phyloP scores from a whole-genome alignment of 2,329 filamentous ascomycete genomes.

The Neofusicoccum parvum region DNA sequence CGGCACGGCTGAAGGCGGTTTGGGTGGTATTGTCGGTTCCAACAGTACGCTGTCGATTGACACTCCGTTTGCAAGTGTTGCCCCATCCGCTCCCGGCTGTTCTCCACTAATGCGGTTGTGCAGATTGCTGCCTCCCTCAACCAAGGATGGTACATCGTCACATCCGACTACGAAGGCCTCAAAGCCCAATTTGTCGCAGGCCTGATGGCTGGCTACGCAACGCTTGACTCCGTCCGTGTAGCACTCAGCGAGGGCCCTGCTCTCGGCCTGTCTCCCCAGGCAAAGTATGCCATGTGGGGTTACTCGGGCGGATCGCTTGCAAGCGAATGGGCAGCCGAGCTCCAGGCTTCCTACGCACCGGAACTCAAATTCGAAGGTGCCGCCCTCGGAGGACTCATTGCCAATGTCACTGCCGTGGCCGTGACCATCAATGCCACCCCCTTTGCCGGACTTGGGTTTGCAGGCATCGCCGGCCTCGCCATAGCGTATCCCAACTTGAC shows the following conservation, averaged over 20 bases:
- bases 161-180: slow-evolving; percentile 32
- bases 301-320: slow-evolving; percentile 32
- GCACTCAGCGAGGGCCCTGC: slow-evolving; percentile 20
- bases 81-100: background rate
- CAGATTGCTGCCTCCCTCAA: slow-evolving; percentile 24
- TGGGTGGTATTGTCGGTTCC: slow-evolving; percentile 3
- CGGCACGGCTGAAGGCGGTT: background rate
- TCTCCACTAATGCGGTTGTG: background rate
- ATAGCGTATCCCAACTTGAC: slow-evolving; percentile 29
- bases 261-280: background rate
- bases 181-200: slow-evolving; percentile 29
- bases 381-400: slow-evolving; percentile 34
- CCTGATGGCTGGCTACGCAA: slow-evolving; percentile 29
- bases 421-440: slow-evolving; percentile 28
- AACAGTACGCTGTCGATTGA: slow-evolving; percentile 14
- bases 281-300: slow-evolving; percentile 27
- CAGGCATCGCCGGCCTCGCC: slow-evolving; percentile 28
- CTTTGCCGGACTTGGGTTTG: slow-evolving; percentile 29
- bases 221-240: slow-evolving; percentile 32
- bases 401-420: slow-evolving; percentile 31
- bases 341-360: slow-evolving; percentile 31
- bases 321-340: slow-evolving; percentile 31
- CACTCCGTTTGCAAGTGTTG: background rate
- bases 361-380: slow-evolving; percentile 33
- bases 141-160: slow-evolving; percentile 28